Percentiles rank a stretch among this genome's conserved stretches.
Evolutionary conservation across 352 stramenopile species (phyloP).

Genomic region (Pythium periplocum): DNA sequence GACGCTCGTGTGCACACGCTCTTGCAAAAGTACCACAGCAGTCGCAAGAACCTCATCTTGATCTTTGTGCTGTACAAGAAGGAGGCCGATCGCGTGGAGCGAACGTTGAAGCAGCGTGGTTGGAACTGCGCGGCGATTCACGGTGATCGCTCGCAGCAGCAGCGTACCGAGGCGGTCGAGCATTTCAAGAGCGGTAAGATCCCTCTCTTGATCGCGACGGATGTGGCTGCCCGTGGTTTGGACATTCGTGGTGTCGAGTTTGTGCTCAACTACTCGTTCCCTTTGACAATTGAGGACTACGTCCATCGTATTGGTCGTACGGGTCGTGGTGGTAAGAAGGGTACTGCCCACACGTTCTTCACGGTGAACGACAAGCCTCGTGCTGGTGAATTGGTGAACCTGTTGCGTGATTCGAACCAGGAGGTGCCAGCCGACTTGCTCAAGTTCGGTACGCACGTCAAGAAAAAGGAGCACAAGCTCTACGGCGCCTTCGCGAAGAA

Average conservation of each 20-base stretch:
- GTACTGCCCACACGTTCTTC: slow-evolving; percentile 97
- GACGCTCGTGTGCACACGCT: slow-evolving; percentile 87
- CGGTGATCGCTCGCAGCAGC: slow-evolving; percentile 93
- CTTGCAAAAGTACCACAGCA: slow-evolving; percentile 91
- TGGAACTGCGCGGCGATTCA: slow-evolving; percentile 95
- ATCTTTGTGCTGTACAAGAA: slow-evolving; percentile 99
- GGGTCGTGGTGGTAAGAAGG: slow-evolving; percentile 92
- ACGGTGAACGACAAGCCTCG: slow-evolving; percentile 95
- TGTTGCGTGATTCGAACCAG: slow-evolving; percentile 93
- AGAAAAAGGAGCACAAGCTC: slow-evolving; percentile 99
- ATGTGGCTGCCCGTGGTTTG: slow-evolving; percentile 95
- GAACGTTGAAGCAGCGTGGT: slow-evolving; percentile 87
- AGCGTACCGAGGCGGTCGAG: slow-evolving; percentile 88
- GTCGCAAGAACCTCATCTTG: slow-evolving; percentile 90
- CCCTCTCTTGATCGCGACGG: slow-evolving; percentile 95
- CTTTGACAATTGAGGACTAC: slow-evolving; percentile 97
- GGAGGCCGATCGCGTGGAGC: slow-evolving; percentile 94
- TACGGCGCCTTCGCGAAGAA: slow-evolving; percentile 97
- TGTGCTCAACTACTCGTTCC: slow-evolving; percentile 98
- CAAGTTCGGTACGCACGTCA: slow-evolving; percentile 98
- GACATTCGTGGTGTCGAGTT: slow-evolving; percentile 97
- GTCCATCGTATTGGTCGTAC: slow-evolving; percentile 95
- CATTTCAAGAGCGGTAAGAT: slow-evolving; percentile 94
- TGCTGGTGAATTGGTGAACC: slow-evolving; percentile 94
- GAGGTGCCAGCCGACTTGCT: slow-evolving; percentile 91